A percentile compares a stretch with the other conserved stretches of the same genome.
Conservation (phyloP, 1,284 basidiomycete genomes). For the Puccinia polysora region DNA sequence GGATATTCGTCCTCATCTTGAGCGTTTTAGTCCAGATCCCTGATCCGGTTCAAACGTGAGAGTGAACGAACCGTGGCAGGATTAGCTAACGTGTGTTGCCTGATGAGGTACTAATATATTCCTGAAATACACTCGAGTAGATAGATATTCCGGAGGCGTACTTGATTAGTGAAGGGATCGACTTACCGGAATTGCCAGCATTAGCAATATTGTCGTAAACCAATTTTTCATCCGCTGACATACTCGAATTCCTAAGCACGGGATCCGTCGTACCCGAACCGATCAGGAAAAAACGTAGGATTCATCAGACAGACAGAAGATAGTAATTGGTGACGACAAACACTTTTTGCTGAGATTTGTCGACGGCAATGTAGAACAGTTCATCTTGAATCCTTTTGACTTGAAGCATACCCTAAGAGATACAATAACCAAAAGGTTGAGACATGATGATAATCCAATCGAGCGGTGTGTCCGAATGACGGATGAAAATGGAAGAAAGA, state of each 20-base stretch:
- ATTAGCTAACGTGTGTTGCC: too few species aligned
- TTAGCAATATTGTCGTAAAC: constrained; percentile 72
- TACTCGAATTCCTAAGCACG: constrained; percentile 64
- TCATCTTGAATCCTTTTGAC: constrained; percentile 35
- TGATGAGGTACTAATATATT: too few species aligned
- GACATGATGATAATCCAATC: too few species aligned
- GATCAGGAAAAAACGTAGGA: background rate
- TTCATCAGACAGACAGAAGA: too few species aligned
- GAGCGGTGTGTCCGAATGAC: too few species aligned
- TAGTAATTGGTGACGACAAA: background rate
- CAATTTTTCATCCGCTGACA: constrained; percentile 71
- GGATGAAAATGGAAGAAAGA: constrained; percentile 6
- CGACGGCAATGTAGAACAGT: constrained; percentile 43
- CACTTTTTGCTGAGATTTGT: constrained; percentile 44
- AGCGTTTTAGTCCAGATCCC: constrained; percentile 90
- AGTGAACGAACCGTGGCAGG: too few species aligned
- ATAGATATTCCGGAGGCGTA: too few species aligned
- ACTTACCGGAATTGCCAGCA: constrained; percentile 67
- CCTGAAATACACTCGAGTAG: too few species aligned
- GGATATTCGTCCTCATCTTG: constrained; percentile 78
- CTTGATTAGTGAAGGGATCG: too few species aligned
- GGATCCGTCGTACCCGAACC: too few species aligned
- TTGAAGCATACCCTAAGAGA: constrained; percentile 43
- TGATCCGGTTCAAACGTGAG: constrained; percentile 50
- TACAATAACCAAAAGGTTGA: background rate